Evolutionary conservation across 345 rosid species (phyloP).

Genomic region (Citrus reticulata): DNA sequence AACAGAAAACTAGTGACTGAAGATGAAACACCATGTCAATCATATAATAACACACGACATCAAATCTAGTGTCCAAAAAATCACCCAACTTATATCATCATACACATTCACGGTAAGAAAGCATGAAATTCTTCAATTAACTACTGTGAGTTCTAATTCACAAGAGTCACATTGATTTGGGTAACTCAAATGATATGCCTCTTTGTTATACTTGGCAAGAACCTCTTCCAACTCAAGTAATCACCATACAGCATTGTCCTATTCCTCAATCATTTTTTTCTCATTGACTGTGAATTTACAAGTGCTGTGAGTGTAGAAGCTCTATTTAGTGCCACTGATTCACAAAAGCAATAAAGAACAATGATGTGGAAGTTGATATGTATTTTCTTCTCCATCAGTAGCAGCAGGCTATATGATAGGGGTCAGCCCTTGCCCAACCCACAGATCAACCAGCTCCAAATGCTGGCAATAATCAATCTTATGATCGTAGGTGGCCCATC

Average conservation of each 20-base stretch:
- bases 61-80: not conserved
- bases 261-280: not conserved
- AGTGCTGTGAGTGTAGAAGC: not conserved
- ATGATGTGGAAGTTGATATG: too few relatives aligned
- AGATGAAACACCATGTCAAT: not conserved
- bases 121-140: not conserved
- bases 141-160: not conserved
- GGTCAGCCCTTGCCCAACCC: not conserved
- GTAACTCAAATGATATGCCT: not conserved
- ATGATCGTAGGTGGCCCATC: not conserved
- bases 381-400: not conserved
- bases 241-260: not conserved
- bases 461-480: not conserved
- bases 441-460: not conserved
- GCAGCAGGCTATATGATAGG: not conserved
- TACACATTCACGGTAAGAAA: not conserved
- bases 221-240: not conserved
- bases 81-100: not conserved
- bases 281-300: not conserved
- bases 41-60: not conserved
- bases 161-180: not conserved
- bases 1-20: too few relatives aligned
- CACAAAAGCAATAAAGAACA: not conserved
- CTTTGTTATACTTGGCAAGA: not conserved
- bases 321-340: not conserved